Conservation (phyloP, 2,329 filamentous ascomycete genomes). For the Didymella lethalis region DNA sequence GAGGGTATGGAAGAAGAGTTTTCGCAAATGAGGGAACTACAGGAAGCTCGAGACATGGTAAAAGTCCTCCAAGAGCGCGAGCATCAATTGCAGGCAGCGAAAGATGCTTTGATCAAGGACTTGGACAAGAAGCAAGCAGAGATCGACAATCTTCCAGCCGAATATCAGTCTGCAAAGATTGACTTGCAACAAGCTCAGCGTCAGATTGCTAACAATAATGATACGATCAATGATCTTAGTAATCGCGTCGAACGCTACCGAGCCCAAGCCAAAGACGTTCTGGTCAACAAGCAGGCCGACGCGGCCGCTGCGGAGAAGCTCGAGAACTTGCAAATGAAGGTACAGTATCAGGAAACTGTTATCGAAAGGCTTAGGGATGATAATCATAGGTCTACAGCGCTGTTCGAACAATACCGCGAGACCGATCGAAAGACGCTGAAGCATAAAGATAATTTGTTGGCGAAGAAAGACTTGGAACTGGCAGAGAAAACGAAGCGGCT, state of each 20-base stretch:
- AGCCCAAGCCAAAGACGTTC: slow-evolving; percentile 14
- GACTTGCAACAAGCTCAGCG: slow-evolving; percentile 29
- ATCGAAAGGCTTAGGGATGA: slow-evolving; percentile 24
- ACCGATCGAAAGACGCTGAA: slow-evolving; percentile 3
- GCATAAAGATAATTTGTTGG: slow-evolving; percentile 4
- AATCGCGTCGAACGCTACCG: slow-evolving; percentile 27
- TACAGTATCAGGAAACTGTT: slow-evolving; percentile 14
- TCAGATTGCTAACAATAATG: slow-evolving; percentile 24
- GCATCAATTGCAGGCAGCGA: slow-evolving; percentile 18
- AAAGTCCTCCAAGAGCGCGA: slow-evolving; percentile 26
- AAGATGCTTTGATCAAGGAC: slow-evolving; percentile 14
- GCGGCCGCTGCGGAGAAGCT: slow-evolving; percentile 15
- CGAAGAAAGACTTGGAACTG: slow-evolving; percentile 3
- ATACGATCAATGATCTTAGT: slow-evolving; percentile 13
- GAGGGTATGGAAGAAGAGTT: slow-evolving; percentile 24
- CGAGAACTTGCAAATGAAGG: slow-evolving; percentile 21
- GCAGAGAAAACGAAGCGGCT: not conserved
- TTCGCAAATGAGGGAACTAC: slow-evolving; percentile 22
- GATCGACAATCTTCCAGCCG: slow-evolving; percentile 25
- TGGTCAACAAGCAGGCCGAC: slow-evolving; percentile 10
- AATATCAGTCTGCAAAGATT: slow-evolving; percentile 25
- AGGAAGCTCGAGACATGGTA: slow-evolving; percentile 26
- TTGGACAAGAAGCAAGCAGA: slow-evolving; percentile 27
- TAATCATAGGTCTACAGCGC: slow-evolving; percentile 14
- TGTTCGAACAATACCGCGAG: slow-evolving; percentile 6